Evolutionary conservation across 331 rosid genomes (phyloP).

Genomic region (Ulmus americana): DNA sequence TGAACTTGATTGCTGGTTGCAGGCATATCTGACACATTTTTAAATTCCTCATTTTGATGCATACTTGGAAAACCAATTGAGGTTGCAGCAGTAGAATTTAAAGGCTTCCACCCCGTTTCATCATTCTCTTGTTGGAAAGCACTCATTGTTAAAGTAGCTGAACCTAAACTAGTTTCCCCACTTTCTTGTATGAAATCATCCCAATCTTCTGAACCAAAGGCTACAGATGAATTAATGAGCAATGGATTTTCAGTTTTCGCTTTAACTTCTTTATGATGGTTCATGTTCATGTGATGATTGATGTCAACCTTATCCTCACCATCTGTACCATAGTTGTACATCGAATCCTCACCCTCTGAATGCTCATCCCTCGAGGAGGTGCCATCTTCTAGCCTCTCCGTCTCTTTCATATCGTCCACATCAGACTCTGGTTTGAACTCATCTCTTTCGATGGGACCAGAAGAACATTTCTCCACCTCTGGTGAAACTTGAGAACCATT

Average conservation of each 20-base stretch:
- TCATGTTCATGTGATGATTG: constrained; percentile 21
- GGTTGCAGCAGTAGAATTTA: constrained; percentile 16
- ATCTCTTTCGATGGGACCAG: constrained; percentile 15
- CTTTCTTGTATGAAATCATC: constrained; percentile 62
- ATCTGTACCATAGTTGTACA: constrained; percentile 44
- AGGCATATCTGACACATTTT: constrained; percentile 19
- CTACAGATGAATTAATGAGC: constrained; percentile 66
- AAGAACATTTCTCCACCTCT: constrained; percentile 22
- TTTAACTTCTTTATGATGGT: constrained; percentile 21
- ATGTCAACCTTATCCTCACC: constrained; percentile 28
- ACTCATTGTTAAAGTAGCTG: constrained; percentile 26
- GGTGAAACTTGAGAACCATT: constrained; percentile 15
- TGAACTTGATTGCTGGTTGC: constrained; percentile 22
- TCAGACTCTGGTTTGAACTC: constrained; percentile 15
- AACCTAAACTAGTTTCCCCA: constrained; percentile 22
- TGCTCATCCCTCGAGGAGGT: constrained; percentile 37
- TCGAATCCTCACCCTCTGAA: constrained; percentile 71
- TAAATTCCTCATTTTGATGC: constrained; percentile 24
- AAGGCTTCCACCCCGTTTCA: constrained; percentile 17
- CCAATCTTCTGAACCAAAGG: constrained; percentile 75
- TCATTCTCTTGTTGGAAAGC: constrained; percentile 19
- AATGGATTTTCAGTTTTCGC: constrained; percentile 50
- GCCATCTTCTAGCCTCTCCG: constrained; percentile 38
- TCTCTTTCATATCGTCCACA: constrained; percentile 17
- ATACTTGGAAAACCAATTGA: constrained; percentile 17